Conservation (phyloP, 2,329 filamentous ascomycete genomes). For the Metarhizium anisopliae region DNA sequence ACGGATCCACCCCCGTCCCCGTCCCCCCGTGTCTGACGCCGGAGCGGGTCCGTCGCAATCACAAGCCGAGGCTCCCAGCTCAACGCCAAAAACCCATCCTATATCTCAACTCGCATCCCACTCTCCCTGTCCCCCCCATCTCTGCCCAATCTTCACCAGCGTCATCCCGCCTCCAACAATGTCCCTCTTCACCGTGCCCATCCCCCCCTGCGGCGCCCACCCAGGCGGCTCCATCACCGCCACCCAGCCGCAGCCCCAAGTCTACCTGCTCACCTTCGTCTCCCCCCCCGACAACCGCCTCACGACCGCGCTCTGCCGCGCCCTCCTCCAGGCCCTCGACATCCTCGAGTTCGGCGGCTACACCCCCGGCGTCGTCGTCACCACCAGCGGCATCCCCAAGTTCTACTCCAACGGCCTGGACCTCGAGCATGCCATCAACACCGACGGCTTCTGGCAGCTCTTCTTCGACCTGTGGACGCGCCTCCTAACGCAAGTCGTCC, state of each 20-base stretch:
- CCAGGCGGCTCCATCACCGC: conserved; percentile 51
- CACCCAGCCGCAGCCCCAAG: conserved; percentile 47
- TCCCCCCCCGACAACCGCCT: conserved; percentile 71
- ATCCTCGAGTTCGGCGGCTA: conserved; percentile 57
- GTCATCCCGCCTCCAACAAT: not conserved
- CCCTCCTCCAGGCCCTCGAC: conserved; percentile 64
- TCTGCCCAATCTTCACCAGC: not conserved
- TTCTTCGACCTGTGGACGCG: conserved; percentile 59
- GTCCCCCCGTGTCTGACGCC: too few species aligned
- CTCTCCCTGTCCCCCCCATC: too few species aligned
- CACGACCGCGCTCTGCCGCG: conserved; percentile 56
- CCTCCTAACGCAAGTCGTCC: conserved; percentile 29
- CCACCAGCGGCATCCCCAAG: conserved; percentile 65
- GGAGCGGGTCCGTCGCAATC: too few species aligned
- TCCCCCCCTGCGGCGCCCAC: conserved; percentile 39
- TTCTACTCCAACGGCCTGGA: conserved; percentile 84
- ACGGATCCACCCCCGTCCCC: too few species aligned
- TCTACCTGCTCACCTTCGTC: conserved; percentile 66
- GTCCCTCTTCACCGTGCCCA: conserved; percentile 34
- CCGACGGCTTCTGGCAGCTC: conserved; percentile 52
- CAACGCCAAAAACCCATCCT: too few species aligned
- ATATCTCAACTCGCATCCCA: too few species aligned
- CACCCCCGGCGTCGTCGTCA: conserved; percentile 65
- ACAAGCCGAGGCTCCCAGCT: too few species aligned
- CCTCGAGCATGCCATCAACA: conserved; percentile 53